Conservation (phyloP, 2,329 filamentous ascomycete genomes). For the Penicillium janthinellum region DNA sequence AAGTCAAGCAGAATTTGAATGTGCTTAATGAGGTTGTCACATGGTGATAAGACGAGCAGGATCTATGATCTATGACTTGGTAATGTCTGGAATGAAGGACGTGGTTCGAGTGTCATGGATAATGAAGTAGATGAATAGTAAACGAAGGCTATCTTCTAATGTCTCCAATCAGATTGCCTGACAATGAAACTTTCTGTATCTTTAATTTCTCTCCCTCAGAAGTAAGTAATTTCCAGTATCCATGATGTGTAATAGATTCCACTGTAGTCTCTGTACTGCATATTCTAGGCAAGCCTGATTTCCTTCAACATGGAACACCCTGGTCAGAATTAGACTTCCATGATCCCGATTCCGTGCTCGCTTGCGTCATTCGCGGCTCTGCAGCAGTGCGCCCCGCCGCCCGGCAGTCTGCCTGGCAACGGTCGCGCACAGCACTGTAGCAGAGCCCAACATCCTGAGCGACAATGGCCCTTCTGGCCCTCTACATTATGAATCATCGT, state of each 20-base stretch:
- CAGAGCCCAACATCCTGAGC: neutral
- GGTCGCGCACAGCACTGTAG: neutral
- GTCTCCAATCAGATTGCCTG: neutral
- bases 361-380: slow-evolving; percentile 26
- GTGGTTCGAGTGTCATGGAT: neutral
- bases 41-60: slow-evolving; percentile 7
- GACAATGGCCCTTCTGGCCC: neutral
- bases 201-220: too few relatives aligned
- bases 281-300: neutral
- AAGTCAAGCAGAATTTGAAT: slow-evolving; percentile 19
- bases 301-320: neutral
- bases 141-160: neutral
- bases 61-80: neutral
- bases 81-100: neutral
- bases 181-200: neutral
- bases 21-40: slow-evolving; percentile 15
- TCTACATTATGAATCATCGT: neutral
- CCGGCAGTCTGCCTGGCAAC: neutral
- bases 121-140: neutral
- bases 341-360: slow-evolving; percentile 15
- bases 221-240: too few relatives aligned
- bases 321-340: slow-evolving; percentile 6
- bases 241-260: too few relatives aligned
- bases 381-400: slow-evolving; percentile 2
- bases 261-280: too few relatives aligned